These are phyloP conservation scores for Thalassiosira mediterranea DNA, from an alignment of 352 stramenopile species.

Conservation along the genomic window DNA sequence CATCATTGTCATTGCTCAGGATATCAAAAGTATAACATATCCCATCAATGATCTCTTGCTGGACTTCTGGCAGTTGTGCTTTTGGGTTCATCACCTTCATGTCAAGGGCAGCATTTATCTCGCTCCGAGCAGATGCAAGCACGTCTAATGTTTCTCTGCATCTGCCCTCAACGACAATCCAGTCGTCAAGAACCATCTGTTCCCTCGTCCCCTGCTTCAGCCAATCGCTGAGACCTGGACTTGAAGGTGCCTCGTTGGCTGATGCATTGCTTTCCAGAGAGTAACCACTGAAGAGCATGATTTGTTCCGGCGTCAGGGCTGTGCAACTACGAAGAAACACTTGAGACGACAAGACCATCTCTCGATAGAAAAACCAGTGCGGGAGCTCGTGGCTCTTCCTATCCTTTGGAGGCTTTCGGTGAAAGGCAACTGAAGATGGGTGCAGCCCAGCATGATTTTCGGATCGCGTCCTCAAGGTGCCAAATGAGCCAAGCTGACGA, in stretches of 20 bases:
- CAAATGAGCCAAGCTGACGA: conserved; percentile 28
- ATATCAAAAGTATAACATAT: conserved; percentile 31
- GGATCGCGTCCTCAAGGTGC: conserved; percentile 10
- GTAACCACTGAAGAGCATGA: conserved; percentile 38
- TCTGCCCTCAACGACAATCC: conserved; percentile 27
- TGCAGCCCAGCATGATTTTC: conserved; percentile 29
- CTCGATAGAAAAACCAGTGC: conserved; percentile 30
- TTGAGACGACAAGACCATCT: conserved; percentile 40
- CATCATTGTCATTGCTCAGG: too few species aligned
- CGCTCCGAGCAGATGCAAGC: conserved; percentile 15
- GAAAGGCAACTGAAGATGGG: conserved; percentile 26
- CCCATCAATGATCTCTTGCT: conserved; percentile 24
- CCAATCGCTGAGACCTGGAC: too few species aligned
- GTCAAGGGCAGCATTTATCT: conserved; percentile 35
- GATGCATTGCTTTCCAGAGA: conserved; percentile 4
- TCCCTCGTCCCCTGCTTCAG: neutral
- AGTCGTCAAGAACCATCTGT: conserved; percentile 33
- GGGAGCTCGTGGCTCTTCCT: conserved; percentile 4
- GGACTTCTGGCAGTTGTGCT: conserved; percentile 9
- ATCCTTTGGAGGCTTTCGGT: conserved; percentile 21
- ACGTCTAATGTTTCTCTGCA: conserved; percentile 32
- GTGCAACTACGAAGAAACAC: conserved; percentile 36
- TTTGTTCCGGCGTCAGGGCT: conserved; percentile 30
- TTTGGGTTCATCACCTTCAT: conserved; percentile 33
- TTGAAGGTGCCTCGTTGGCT: too few species aligned